Base-by-base conservation (phyloP, 2,329 filamentous ascomycete genomes). In the Elsinoe ampelina region DNA sequence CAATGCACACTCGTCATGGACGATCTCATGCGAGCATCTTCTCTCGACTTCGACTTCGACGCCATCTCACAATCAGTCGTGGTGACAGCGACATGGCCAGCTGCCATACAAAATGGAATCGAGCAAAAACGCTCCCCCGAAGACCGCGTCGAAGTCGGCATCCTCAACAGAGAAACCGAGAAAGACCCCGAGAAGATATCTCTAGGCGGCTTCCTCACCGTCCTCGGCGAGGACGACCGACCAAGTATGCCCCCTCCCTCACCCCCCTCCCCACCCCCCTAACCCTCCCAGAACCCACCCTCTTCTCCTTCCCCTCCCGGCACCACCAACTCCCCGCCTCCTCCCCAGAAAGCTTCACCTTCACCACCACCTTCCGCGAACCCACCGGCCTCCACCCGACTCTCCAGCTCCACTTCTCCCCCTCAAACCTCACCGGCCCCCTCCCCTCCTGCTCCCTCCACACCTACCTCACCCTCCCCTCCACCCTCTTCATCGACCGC, bases 341-440 rank as follows among this genome's bases (percentile, higher is more conserved):
- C 52, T 65, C 70, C 1, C 63, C 66, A 17, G 69, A 75, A 0
- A 58, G 50, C 12, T 54, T 61, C 57, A 69, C 74, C 11, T 78
- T 72, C 54, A 95, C 89, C 69, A 77, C 83, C 17, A 71, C 71
- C 0, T 90, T 95, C 66, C 68, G 81, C n/a, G 61, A 75, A 2
- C 90, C 90, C 1, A 85, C 84, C 0, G 91, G 92, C 7, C 78
- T 96, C 8, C 92, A 96, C 71, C 92, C 92, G 1, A 87, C 83
- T 0, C 75, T 96, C 59, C 80, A 84, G 63, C 77, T 95, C 54
- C 77, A 73, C 1, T 73, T 96, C 35, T 77, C 79, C 45, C 74
- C 76, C 3, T 67, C 75, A 19, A 72, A 80, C 13, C 79, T 79
- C 0, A 71, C 65, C 0, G 76, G 63, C 68, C 78, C 52, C 7